phyloP scores from a whole-genome alignment of 2,329 filamentous ascomycete genomes.

The Chrysoporthe cubensis region DNA sequence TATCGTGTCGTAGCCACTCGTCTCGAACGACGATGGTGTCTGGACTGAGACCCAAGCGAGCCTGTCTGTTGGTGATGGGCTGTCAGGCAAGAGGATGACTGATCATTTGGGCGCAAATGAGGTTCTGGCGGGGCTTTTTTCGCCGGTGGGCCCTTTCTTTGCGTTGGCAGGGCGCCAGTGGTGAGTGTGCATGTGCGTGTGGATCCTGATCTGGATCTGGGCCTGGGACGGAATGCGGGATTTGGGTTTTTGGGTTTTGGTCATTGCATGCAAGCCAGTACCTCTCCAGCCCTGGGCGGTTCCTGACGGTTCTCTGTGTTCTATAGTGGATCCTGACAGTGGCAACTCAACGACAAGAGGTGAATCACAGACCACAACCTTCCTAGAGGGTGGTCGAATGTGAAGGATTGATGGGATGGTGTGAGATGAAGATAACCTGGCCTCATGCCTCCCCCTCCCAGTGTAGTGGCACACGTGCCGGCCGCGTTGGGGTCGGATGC shows the following conservation, averaged over 20 bases:
- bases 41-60: neutral
- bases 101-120: slow-evolving; percentile 18
- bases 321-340: neutral
- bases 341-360: neutral
- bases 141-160: slow-evolving; percentile 14
- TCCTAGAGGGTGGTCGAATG: neutral
- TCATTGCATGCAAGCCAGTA: neutral
- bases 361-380: neutral
- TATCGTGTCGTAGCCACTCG: neutral
- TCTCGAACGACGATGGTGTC: neutral
- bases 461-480: neutral
- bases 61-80: neutral
- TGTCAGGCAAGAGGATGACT: slow-evolving; percentile 12
- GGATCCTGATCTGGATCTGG: neutral
- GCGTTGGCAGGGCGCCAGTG: slow-evolving; percentile 24
- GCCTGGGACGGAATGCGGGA: neutral
- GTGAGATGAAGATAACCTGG: neutral
- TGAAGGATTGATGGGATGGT: neutral
- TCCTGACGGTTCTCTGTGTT: slow-evolving; percentile 1
- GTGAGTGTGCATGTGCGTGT: slow-evolving; percentile 4
- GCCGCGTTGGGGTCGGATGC: neutral
- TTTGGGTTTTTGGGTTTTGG: neutral
- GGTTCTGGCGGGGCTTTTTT: slow-evolving; percentile 23
- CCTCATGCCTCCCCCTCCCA: neutral
- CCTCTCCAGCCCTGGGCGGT: neutral